Conservation (phyloP, 1,139 yeast genomes). For the Casaregolazyma suthepensis region DNA sequence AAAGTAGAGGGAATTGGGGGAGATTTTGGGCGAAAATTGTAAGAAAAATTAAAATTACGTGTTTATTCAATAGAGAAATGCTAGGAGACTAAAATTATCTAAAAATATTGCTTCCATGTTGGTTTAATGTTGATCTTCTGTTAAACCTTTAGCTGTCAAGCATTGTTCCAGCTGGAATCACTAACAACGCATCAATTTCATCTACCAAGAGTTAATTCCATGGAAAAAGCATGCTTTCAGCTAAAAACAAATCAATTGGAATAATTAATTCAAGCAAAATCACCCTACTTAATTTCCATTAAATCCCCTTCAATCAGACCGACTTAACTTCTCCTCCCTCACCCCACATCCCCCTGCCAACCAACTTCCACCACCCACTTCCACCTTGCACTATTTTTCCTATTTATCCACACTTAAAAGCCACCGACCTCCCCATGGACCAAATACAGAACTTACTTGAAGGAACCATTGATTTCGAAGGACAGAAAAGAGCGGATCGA, state of each 20-base stretch:
- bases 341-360: background rate
- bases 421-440: constrained; percentile 18
- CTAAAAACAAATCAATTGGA: background rate
- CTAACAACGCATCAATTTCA: background rate
- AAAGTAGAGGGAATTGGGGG: background rate
- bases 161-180: background rate
- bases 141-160: background rate
- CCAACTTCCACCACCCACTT: background rate
- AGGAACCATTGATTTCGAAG: constrained; percentile 58
- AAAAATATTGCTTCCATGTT: background rate
- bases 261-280: background rate
- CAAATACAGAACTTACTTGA: constrained; percentile 33
- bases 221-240: background rate
- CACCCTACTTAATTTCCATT: background rate
- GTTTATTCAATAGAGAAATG: background rate
- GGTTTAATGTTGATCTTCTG: background rate
- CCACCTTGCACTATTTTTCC: constrained; percentile 5
- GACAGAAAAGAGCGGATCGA: constrained; percentile 45
- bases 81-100: background rate
- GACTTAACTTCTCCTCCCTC: background rate
- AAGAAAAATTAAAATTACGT: background rate
- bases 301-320: background rate
- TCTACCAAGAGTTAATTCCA: background rate
- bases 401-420: constrained; percentile 2
- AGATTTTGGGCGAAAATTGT: background rate